phyloP scores from a whole-genome alignment of 2,329 filamentous ascomycete genomes.

The Stemphylium vesicarium region DNA sequence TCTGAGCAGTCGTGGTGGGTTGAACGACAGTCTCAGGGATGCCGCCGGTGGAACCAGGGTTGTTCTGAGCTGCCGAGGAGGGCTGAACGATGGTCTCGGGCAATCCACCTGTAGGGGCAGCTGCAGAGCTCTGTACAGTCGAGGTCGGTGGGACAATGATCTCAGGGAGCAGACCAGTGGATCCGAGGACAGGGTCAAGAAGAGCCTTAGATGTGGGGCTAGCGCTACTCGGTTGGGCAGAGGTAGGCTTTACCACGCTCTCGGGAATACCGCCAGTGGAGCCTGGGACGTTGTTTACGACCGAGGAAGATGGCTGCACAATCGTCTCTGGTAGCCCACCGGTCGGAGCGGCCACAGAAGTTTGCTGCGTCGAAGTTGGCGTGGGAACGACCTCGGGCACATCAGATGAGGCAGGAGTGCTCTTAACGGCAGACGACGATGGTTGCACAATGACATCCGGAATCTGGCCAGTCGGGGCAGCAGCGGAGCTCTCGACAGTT shows the following conservation, averaged over 20 bases:
- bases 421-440: constrained; percentile 6
- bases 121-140: not conserved
- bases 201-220: constrained; percentile 6
- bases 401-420: not conserved
- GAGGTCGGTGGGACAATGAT: constrained; percentile 13
- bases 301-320: constrained; percentile 2
- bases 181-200: constrained; percentile 22
- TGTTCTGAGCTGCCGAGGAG: not conserved
- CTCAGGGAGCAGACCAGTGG: constrained; percentile 28
- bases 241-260: constrained; percentile 9
- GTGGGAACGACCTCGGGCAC: not conserved
- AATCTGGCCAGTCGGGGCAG: not conserved
- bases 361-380: not conserved
- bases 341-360: not conserved
- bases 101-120: not conserved
- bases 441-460: constrained; percentile 10
- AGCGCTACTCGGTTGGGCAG: not conserved
- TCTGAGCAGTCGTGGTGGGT: constrained; percentile 5
- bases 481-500: not conserved
- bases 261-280: constrained; percentile 7
- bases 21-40: constrained; percentile 4
- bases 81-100: constrained; percentile 5
- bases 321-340: constrained; percentile 7
- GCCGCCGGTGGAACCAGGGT: constrained; percentile 2
- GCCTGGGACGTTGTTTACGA: not conserved